These are phyloP conservation scores for Rhynchospora breviuscula DNA, from an alignment of 176 grass and related monocot genomes.

Conservation along the genomic window DNA sequence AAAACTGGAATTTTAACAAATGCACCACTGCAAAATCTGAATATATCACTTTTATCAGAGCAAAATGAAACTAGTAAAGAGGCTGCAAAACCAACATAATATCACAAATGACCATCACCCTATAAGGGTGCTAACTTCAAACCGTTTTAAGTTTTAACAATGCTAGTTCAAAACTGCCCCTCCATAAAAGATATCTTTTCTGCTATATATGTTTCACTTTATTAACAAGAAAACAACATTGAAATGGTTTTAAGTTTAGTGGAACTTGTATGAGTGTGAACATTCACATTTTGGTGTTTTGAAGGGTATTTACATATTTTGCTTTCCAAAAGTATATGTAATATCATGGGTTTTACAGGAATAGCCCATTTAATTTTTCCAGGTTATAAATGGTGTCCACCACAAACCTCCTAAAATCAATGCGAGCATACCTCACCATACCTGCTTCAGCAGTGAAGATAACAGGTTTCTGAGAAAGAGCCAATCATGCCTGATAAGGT, in stretches of 20 bases:
- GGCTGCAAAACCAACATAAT: not conserved
- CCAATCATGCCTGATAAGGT: slow-evolving; percentile 80
- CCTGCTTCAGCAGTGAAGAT: slow-evolving; percentile 85
- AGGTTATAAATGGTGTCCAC: slow-evolving; percentile 2
- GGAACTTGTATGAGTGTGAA: not conserved
- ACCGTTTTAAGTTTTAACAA: not conserved
- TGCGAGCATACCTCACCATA: slow-evolving; percentile 57
- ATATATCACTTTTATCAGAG: not conserved
- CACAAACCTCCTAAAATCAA: slow-evolving; percentile 31
- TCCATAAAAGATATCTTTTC: not conserved
- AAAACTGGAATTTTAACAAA: slow-evolving; percentile 1
- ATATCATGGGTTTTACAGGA: not conserved
- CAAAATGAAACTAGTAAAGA: not conserved
- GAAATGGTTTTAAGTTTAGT: not conserved
- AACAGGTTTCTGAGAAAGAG: slow-evolving; percentile 62
- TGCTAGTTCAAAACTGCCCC: not conserved
- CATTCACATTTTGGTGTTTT: not conserved
- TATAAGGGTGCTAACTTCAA: not conserved
- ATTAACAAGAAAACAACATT: slow-evolving; percentile 7
- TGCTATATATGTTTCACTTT: not conserved
- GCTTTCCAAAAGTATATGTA: not conserved
- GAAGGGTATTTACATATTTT: not conserved
- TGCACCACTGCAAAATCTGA: not conserved
- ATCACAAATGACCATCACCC: not conserved
- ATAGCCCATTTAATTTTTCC: not conserved